Base-by-base conservation (phyloP, 441 rosid species). In the Eutrema salsugineum region DNA sequence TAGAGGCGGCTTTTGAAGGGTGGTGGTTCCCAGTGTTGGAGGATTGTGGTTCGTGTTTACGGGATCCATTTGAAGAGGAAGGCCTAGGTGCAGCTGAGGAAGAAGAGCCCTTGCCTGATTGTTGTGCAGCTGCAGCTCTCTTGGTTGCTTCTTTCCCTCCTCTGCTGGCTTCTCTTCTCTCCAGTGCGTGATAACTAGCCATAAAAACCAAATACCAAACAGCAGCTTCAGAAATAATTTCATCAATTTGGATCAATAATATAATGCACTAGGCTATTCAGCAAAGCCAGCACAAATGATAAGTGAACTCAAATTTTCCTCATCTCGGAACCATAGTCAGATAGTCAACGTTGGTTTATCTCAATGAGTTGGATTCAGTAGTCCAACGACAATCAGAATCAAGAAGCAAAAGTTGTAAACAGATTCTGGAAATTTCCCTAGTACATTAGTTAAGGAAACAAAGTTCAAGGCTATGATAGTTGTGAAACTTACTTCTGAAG, bases 61-160 rank as follows among this genome's bases (percentile, higher is more conserved):
- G 82, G 68, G 78, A 75, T 75, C 67, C 81, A 33, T 87, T 91
- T 8, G 87, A 83, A 44, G 98, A 78, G 14, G 82, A 87, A 67
- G 87, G 81, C 77, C 76, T 88, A 60, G 86, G 65, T 53, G 88
- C 83, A 66, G 77, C 83, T 33, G 80, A 65, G 22, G 87, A 75
- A 61, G 88, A 75, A 55, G 86, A 72, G 70, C 78, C 77, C 72
- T 85, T 91, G 71, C 69, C 62, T 63, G 99, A 81, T 66, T 90
- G 55, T 49, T 89, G 96, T 19, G 86, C 66, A 36, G 82, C 66
- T 57, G 83, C 82, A 55, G 84, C 70, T 83, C 89, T 93, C 81
- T 87, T 95, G 82, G 73, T 75, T 49, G 84, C 83, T 74, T 95
- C 98, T 79, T 87, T 95, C 5, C 95, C 97, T 75, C 99, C 95